Percentiles rank a stretch among this genome's conserved stretches.
Evolutionary conservation across 129 eudicot species (phyloP).

Genomic region (Tanacetum coccineum): DNA sequence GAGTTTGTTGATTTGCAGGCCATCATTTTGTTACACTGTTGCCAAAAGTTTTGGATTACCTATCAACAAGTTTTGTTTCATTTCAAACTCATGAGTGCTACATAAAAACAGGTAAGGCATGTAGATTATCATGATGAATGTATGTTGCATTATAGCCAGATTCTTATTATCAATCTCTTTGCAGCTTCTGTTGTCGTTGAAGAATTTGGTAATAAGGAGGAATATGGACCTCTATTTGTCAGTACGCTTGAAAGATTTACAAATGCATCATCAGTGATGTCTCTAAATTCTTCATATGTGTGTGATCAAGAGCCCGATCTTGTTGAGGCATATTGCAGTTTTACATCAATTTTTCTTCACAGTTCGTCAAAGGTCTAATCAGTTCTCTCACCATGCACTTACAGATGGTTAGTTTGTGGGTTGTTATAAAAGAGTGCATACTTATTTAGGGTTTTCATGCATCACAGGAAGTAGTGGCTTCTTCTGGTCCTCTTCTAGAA

Average conservation of each 20-base stretch:
- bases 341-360: conserved; percentile 68
- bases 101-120: conserved; percentile 73
- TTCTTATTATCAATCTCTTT: conserved; percentile 18
- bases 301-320: conserved; percentile 98
- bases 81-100: conserved; percentile 86
- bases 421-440: background rate
- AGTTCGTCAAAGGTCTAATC: conserved; percentile 54
- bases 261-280: conserved; percentile 69
- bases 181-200: conserved; percentile 78
- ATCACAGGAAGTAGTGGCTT: conserved; percentile 76
- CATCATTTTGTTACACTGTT: conserved; percentile 56
- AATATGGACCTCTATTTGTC: conserved; percentile 70
- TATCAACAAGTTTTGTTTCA: conserved; percentile 63
- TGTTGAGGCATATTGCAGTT: conserved; percentile 84
- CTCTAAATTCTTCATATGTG: conserved; percentile 88
- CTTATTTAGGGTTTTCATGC: conserved; percentile 19
- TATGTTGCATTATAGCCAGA: conserved; percentile 3
- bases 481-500: conserved; percentile 79
- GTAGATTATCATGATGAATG: conserved; percentile 19
- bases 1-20: conserved; percentile 47
- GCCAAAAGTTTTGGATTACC: conserved; percentile 76
- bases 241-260: conserved; percentile 84
- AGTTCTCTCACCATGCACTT: conserved; percentile 3
- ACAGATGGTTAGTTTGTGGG: conserved; percentile 15
- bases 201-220: conserved; percentile 84